Evolutionary conservation across 352 stramenopile species (phyloP), one percentile per base, ranked within the genome.

Genomic region (Phytophthora macrochlamydospora): DNA sequence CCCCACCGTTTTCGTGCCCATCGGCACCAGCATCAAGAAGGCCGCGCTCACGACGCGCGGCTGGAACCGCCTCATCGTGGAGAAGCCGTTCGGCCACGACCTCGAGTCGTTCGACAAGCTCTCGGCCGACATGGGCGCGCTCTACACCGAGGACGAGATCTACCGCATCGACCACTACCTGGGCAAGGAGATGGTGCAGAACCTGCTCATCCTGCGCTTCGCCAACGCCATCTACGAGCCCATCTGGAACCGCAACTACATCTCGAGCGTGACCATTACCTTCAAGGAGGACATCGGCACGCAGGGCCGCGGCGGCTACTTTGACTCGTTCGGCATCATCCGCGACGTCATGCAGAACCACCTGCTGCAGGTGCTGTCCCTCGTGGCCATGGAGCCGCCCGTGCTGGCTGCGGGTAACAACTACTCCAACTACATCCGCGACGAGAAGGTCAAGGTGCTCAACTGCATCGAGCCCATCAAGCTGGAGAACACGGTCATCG

Each of bases 341-440:
- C 91, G 98, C 53, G 98, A 99, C 73, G 96, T 99, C 51, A 98
- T 98, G 86, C 96, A 98, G 74, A 99, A 99, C 83, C 98, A 99
- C 76, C 79, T 99, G 57, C 83, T 99, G 48, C 98, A 99, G 69
- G 96, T 99, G 46, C 87, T 99, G 37, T 98, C 94, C 18, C 78
- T 99, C 5, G 75, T 99, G 18, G 93, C 95, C 28, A 99, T 99
- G 97, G 97, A 98, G 65, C 87, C 91, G 38, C 97, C 97, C 64
- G 67, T 94, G 54, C 65, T 87, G 83, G 68, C 85, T 56, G 89
- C 77, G 62, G 92, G 93, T 31, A 89, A 96, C 40, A 91, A 98
- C 60, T 92, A 93, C 65, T 85, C 86, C 7, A 93, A 95, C 77
- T 95, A 91, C 70, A 97, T 99, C 53, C 94, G 97, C 35, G 94